These are phyloP conservation scores for Neurospora hispaniola DNA, from an alignment of 495 filamentous ascomycete genomes.

Conservation along the genomic window DNA sequence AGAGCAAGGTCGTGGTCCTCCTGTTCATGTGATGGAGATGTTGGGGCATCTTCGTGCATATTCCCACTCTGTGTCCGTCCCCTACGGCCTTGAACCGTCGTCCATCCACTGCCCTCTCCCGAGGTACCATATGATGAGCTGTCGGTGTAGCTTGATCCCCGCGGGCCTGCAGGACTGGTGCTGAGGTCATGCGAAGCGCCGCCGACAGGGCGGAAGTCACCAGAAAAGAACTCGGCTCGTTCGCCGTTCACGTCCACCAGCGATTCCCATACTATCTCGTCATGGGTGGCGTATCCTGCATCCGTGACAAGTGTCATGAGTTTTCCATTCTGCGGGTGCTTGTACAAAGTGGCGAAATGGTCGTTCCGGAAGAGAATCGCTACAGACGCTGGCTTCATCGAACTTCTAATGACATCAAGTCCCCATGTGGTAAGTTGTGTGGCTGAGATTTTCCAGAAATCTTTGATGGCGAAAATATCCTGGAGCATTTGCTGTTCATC, in stretches of 20 bases:
- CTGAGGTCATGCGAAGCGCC: conserved; percentile 27
- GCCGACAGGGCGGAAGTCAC: conserved; percentile 81
- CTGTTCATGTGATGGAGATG: conserved; percentile 42
- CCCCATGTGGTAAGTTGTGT: conserved; percentile 83
- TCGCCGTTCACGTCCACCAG: conserved; percentile 83
- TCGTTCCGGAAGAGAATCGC: conserved; percentile 94
- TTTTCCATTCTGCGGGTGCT: conserved; percentile 58
- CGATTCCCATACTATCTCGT: conserved; percentile 93
- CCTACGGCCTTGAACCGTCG: conserved; percentile 36
- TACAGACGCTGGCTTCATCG: conserved; percentile 58
- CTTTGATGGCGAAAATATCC: conserved; percentile 72
- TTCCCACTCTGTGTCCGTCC: conserved; percentile 16
- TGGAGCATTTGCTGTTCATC: conserved; percentile 64
- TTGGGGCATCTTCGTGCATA: conserved; percentile 18
- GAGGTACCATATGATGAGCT: background rate
- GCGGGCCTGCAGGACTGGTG: conserved; percentile 5
- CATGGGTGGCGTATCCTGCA: conserved; percentile 75
- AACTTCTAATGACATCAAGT: conserved; percentile 55
- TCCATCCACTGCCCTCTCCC: conserved; percentile 34
- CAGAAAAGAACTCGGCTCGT: conserved; percentile 71
- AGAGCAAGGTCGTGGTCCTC: conserved; percentile 72
- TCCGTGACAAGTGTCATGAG: conserved; percentile 83
- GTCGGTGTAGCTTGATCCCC: background rate
- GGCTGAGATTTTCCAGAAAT: conserved; percentile 64
- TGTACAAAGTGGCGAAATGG: conserved; percentile 88